A percentile compares a stretch with the other conserved stretches of the same genome.
Conservation (phyloP, 2,329 filamentous ascomycete genomes). For the Penicillium glabrum region DNA sequence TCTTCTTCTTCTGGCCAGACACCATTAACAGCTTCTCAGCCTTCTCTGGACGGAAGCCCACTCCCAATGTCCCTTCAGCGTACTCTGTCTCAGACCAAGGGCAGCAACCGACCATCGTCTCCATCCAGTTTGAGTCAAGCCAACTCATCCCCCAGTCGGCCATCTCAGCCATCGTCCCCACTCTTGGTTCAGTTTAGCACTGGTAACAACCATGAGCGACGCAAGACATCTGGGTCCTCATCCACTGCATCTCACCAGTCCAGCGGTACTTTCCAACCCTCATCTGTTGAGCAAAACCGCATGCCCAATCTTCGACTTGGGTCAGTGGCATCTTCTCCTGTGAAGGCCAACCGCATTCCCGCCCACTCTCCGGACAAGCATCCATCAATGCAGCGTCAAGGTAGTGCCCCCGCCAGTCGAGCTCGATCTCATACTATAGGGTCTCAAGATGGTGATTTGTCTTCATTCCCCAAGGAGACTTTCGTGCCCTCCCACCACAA, state of each 20-base stretch:
- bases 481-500: conserved; percentile 75
- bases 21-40: conserved; percentile 32
- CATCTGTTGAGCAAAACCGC: conserved; percentile 70
- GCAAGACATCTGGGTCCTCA: conserved; percentile 89
- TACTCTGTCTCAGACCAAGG: conserved; percentile 79
- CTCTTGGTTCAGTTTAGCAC: conserved; percentile 96
- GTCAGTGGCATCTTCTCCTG: conserved; percentile 56
- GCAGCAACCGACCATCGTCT: conserved; percentile 75
- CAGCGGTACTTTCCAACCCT: conserved; percentile 66
- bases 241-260: conserved; percentile 81
- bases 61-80: conserved; percentile 77
- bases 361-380: conserved; percentile 61
- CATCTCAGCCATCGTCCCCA: conserved; percentile 81
- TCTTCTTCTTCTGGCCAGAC: conserved; percentile 26
- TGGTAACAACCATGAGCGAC: conserved; percentile 74
- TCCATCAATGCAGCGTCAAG: conserved; percentile 61
- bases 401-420: conserved; percentile 64
- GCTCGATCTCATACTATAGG: conserved; percentile 89
- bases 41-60: conserved; percentile 80
- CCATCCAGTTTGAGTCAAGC: conserved; percentile 77
- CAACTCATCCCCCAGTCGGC: conserved; percentile 83
- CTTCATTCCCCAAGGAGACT: conserved; percentile 61
- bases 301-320: conserved; percentile 52
- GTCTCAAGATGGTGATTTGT: conserved; percentile 84
- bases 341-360: conserved; percentile 44